Conservation (phyloP, 225 moss, liverwort and hornwort species). For the Bryoerythrophyllum caledonicum region DNA sequence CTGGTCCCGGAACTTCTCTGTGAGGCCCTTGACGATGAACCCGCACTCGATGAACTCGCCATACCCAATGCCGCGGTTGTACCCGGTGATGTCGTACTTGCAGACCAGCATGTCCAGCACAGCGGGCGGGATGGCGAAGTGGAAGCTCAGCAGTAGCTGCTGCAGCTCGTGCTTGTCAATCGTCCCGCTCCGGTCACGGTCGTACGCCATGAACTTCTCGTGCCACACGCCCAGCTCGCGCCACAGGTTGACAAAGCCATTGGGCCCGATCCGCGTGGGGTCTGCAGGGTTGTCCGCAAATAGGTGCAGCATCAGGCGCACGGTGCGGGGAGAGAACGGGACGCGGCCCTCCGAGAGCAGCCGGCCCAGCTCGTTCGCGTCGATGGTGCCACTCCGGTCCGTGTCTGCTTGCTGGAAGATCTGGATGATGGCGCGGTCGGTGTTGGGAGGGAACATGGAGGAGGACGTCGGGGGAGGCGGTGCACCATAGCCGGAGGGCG, state of each 20-base stretch:
- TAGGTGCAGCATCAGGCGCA: slow-evolving; percentile 80
- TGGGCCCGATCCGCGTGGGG: slow-evolving; percentile 52
- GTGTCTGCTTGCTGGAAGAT: slow-evolving; percentile 48
- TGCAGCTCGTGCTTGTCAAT: slow-evolving; percentile 75
- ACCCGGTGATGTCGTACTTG: slow-evolving; percentile 71
- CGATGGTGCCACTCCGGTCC: slow-evolving; percentile 44
- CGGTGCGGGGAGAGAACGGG: slow-evolving; percentile 68
- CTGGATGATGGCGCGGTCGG: slow-evolving; percentile 32
- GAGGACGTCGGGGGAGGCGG: slow-evolving; percentile 6
- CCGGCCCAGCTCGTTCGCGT: slow-evolving; percentile 32
- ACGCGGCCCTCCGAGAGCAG: slow-evolving; percentile 37
- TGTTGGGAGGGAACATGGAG: slow-evolving; percentile 36
- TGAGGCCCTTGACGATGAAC: slow-evolving; percentile 88
- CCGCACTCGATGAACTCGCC: slow-evolving; percentile 93
- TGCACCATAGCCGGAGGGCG: slow-evolving; percentile 6
- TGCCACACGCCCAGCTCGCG: slow-evolving; percentile 65
- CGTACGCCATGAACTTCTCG: slow-evolving; percentile 70
- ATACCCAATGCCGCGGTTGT: slow-evolving; percentile 67
- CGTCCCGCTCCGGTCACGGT: slow-evolving; percentile 73
- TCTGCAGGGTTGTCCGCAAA: slow-evolving; percentile 50
- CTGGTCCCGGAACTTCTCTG: slow-evolving; percentile 86
- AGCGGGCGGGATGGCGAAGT: slow-evolving; percentile 64
- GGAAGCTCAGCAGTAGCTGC: slow-evolving; percentile 69
- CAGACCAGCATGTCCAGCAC: slow-evolving; percentile 72
- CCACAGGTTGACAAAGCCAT: slow-evolving; percentile 73